Percentiles rank a stretch among this genome's conserved stretches.
These are phyloP conservation scores for Cornus kousa DNA, from an alignment of 148 eudicot genomes.

Conservation along the genomic window DNA sequence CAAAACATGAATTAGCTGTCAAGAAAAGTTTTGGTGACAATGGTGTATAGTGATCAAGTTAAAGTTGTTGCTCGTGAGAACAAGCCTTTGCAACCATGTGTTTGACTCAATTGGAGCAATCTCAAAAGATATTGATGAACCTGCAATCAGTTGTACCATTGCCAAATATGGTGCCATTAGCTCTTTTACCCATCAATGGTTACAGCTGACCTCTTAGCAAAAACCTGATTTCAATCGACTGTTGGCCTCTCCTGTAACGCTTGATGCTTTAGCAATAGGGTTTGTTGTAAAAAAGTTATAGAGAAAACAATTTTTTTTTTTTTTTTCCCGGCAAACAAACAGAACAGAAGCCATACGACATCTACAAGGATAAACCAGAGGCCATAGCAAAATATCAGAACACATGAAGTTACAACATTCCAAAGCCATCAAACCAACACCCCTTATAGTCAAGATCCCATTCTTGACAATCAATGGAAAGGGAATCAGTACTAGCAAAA, in stretches of 20 bases:
- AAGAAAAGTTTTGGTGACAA: neutral
- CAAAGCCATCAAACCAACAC: too few species aligned
- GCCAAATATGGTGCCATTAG: constrained; percentile 52
- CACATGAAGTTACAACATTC: too few species aligned
- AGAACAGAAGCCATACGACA: too few species aligned
- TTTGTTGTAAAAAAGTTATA: constrained; percentile 59
- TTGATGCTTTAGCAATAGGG: constrained; percentile 36
- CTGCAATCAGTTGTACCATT: constrained; percentile 36
- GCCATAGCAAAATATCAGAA: too few species aligned
- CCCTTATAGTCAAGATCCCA: too few species aligned
- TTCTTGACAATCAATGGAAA: too few species aligned
- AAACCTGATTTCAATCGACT: constrained; percentile 28
- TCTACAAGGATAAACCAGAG: too few species aligned
- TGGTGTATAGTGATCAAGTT: neutral
- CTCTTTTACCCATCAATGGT: constrained; percentile 21
- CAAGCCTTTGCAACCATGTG: neutral
- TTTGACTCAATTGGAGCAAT: constrained; percentile 2
- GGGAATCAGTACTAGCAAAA: too few species aligned
- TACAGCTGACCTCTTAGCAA: constrained; percentile 4
- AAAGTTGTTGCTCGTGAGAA: neutral
- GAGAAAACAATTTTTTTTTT: constrained; percentile 34
- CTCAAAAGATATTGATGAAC: constrained; percentile 8
- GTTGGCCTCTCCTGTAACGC: constrained; percentile 23
- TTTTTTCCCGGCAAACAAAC: too few species aligned
- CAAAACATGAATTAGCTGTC: neutral